phyloP scores from a whole-genome alignment of 2,329 filamentous ascomycete genomes.

The Xylaria sp. region DNA sequence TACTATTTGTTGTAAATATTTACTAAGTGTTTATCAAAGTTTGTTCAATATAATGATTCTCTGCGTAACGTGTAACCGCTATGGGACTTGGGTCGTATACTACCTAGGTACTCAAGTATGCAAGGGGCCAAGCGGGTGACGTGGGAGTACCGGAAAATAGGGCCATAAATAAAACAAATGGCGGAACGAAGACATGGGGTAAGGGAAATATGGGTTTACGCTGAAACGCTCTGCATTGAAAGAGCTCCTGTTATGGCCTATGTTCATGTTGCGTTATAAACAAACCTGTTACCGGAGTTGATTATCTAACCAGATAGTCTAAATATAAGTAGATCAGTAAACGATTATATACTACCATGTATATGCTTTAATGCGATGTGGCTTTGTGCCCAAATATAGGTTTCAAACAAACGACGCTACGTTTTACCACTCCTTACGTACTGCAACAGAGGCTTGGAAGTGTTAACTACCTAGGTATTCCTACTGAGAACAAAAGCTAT shows the following conservation, averaged over 20 bases:
- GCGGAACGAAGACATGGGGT: constrained; percentile 53
- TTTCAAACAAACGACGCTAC: neutral
- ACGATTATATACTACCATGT: no score
- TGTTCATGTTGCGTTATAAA: constrained; percentile 12
- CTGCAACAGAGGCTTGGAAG: neutral
- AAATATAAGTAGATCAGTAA: neutral
- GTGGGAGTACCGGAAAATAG: constrained; percentile 1
- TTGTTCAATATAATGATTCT: neutral
- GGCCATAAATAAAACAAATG: constrained; percentile 78
- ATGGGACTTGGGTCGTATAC: no score
- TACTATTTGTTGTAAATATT: no score
- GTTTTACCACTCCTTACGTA: neutral
- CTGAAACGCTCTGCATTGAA: constrained; percentile 21
- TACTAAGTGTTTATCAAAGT: no score
- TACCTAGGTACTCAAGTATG: neutral
- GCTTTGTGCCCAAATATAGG: constrained; percentile 26
- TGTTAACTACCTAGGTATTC: neutral
- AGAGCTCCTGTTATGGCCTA: constrained; percentile 11
- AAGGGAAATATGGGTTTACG: neutral
- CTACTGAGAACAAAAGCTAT: neutral
- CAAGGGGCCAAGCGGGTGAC: neutral
- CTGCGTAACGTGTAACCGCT: constrained; percentile 8
- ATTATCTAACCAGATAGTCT: neutral
- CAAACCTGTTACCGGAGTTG: constrained; percentile 14
- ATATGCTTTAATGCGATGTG: constrained; percentile 2